Conservation (phyloP, 2,329 filamentous ascomycete genomes). For the Ophiobolus disseminans region DNA sequence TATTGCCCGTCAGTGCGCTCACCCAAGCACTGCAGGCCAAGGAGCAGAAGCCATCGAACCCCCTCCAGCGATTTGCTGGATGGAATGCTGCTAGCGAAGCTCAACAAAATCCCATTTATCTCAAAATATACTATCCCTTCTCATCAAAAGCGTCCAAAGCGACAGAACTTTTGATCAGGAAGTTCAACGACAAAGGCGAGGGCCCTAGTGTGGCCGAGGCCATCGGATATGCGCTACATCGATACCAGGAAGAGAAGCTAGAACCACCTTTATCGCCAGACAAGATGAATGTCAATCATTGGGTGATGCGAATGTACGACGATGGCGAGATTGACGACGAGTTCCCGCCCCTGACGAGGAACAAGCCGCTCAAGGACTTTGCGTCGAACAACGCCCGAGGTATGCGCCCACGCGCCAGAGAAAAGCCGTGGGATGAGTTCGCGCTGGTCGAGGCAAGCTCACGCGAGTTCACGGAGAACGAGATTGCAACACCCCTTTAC, state of each 20-base stretch:
- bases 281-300: slow-evolving; percentile 80
- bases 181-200: slow-evolving; percentile 72
- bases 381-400: slow-evolving; percentile 78
- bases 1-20: slow-evolving; percentile 73
- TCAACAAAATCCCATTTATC: slow-evolving; percentile 68
- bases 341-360: slow-evolving; percentile 79
- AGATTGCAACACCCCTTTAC: slow-evolving; percentile 71
- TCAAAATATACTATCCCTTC: slow-evolving; percentile 79
- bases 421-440: slow-evolving; percentile 83
- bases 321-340: slow-evolving; percentile 86
- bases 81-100: slow-evolving; percentile 80
- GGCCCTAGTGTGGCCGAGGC: slow-evolving; percentile 77
- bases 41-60: slow-evolving; percentile 71
- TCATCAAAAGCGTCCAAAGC: slow-evolving; percentile 69
- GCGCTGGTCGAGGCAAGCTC: slow-evolving; percentile 76
- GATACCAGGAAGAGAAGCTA: slow-evolving; percentile 77
- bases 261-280: slow-evolving; percentile 70
- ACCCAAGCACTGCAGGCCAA: slow-evolving; percentile 77
- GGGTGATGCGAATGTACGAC: slow-evolving; percentile 83
- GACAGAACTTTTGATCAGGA: slow-evolving; percentile 74
- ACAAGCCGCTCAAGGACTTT: slow-evolving; percentile 76
- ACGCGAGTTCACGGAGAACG: slow-evolving; percentile 72
- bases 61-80: slow-evolving; percentile 78
- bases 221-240: slow-evolving; percentile 80
- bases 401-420: slow-evolving; percentile 69